Conservation (phyloP, 768 basidiomycete species). For the Russula virescens region DNA sequence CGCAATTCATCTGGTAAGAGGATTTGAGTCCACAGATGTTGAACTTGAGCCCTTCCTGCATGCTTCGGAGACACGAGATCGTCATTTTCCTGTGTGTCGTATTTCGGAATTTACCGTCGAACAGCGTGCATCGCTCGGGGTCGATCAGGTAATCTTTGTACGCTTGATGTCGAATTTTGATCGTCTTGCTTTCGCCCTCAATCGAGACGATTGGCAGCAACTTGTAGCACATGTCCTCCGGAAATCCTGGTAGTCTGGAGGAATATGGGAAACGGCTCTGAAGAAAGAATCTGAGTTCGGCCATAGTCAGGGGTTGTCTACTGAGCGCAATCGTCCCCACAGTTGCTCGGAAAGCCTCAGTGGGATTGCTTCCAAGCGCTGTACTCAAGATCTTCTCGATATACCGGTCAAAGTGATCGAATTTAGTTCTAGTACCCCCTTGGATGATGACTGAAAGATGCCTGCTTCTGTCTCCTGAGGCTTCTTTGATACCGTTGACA, state of each 20-base stretch:
- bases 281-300: conserved; percentile 13
- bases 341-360: conserved; percentile 5
- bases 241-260: not conserved
- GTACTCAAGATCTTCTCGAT: not conserved
- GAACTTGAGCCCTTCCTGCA: conserved; percentile 34
- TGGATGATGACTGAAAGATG: conserved; percentile 1
- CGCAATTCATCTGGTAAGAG: conserved; percentile 31
- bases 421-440: conserved; percentile 2
- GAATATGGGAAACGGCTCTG: not conserved
- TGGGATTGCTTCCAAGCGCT: not conserved
- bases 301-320: conserved; percentile 10
- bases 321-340: conserved; percentile 14
- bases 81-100: conserved; percentile 25
- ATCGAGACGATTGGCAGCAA: conserved; percentile 13
- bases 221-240: conserved; percentile 9
- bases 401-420: conserved; percentile 9
- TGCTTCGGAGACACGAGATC: conserved; percentile 28
- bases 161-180: conserved; percentile 18
- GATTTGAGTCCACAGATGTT: conserved; percentile 36
- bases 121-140: conserved; percentile 9
- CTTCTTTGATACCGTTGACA: conserved; percentile 3
- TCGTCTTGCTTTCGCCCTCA: not conserved
- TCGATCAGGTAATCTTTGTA: conserved; percentile 18
- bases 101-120: not conserved
- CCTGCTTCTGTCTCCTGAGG: not conserved